A percentile compares a stretch with the other conserved stretches of the same genome.
Evolutionary conservation across 2,329 filamentous ascomycete genomes (phyloP).

Genomic region (Fusarium caatingaense): DNA sequence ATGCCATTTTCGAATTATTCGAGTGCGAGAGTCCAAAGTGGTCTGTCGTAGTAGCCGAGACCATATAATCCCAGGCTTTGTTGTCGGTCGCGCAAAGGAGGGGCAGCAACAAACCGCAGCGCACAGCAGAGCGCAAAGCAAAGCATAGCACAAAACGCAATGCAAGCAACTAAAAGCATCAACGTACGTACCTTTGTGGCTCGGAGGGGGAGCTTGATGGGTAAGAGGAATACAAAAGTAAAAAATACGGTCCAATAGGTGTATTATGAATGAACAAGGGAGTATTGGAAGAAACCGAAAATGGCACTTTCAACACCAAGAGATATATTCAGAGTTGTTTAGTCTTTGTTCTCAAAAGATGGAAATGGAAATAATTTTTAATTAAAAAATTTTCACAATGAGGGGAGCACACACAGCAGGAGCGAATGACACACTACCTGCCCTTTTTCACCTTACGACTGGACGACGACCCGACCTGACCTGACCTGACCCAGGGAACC

Average conservation of each 20-base stretch:
- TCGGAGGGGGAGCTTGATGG: constrained; percentile 36
- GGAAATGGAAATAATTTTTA: constrained; percentile 33
- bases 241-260: constrained; percentile 31
- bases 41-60: constrained; percentile 26
- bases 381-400: constrained; percentile 46
- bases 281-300: constrained; percentile 18
- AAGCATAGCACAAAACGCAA: constrained; percentile 27
- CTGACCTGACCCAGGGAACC: constrained; percentile 3
- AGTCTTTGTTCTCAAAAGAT: constrained; percentile 31
- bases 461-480: constrained; percentile 17
- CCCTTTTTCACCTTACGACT: constrained; percentile 25
- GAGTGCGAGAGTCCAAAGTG: constrained; percentile 13
- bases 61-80: constrained; percentile 12
- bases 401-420: constrained; percentile 40
- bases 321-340: constrained; percentile 29
- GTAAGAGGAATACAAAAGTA: constrained; percentile 17
- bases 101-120: constrained; percentile 25
- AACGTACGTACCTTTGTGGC: constrained; percentile 39
- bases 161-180: constrained; percentile 27
- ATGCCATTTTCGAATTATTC: constrained; percentile 9
- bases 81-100: constrained; percentile 40
- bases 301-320: constrained; percentile 24
- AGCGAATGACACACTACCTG: constrained; percentile 38
- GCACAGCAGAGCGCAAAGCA: constrained; percentile 5
- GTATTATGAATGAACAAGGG: constrained; percentile 24